Base-by-base conservation (phyloP, 495 filamentous ascomycete genomes). In the Cetradonia linearis region DNA sequence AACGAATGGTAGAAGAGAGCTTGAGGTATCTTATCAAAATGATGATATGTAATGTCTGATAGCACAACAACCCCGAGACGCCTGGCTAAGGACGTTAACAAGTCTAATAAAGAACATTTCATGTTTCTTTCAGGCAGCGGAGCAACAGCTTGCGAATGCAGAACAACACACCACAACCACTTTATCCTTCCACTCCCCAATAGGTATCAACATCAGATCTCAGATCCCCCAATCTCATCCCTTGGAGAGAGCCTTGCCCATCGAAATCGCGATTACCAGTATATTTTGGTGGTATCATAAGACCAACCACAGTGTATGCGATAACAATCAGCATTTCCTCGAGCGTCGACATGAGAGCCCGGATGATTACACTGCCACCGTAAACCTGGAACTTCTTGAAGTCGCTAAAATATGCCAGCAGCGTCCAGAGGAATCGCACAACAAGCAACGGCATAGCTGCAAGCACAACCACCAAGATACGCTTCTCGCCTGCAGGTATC, bases 251-350 rank as follows among this genome's bases (percentile, higher is more conserved):
- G 3, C 30, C 3, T 5, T 58, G 33, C 8, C 1, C 10, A 27
- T 48, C 40, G 27, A 6, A 9, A 18, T 3, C 47, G 5, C 13
- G 44, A 79, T 78, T 69, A 73, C 78, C 0, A 78, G 79, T 34
- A 78, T 84, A 38, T 66, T 82, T n/a, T 67, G 61, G 60, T 67
- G 61, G 60, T 47, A 55, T 40, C 55, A 56, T 10, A 16, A 65
- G 13, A 14, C 63, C 63, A 40, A 61, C 48, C 13, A 27, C n/a
- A 1, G 57, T 31, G 20, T 59, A 65, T 33, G 58, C 23, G 28
- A 62, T 38, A 23, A 63, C 63, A 3, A 59, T 62, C 31, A 65
- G 31, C 9, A 66, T 53, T 50, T 67, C 63, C 60, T 61, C 55
- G n/a, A 65, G 20, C 7, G 58, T 40, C 20, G 58, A 30, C 62